Evolutionary conservation across 768 basidiomycete species (phyloP), one percentile per base, ranked within the genome.

Genomic region (Tubosaeta brunneosetosa): DNA sequence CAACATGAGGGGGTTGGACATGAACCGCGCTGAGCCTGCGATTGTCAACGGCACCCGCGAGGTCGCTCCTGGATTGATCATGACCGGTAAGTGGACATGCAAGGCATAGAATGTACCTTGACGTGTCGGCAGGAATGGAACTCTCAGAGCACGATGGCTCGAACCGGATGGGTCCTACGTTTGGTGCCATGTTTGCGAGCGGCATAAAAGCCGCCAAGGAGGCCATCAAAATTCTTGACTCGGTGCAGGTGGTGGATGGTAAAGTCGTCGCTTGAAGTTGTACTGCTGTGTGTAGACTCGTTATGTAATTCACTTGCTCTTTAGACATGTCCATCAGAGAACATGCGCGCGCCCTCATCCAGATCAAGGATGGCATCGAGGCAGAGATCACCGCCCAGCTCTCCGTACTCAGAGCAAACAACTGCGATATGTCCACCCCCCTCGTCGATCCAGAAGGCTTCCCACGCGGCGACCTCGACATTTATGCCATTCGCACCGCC

Each of bases 381-480:
- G 73, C 75, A 29, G 83, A 91, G 59, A 78, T 94, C 47, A 76
- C 79, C 49, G 70, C 73, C 10, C 83, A 90, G 47, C 69, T 79
- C 34, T 71, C 79, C 40, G 77, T 91, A 50, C 81, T 92, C 58
- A 73, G 75, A 60, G 72, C 77, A 46, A 87, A 91, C 61, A 71
- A 77, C 38, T 78, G 78, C 31, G 83, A 79, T 2, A 80, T 92
- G 74, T 71, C 80, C 25, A 81, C 87, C 0, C 83, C 90, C 0
- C 80, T 97, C 32, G 80, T 97, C 44, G 93, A 97, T 64, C 56
- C 74, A 1, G 89, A 97, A 48, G 95, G 95, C 7, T 97, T 91
- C 68, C 94, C 94, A 1, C 79, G 92, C 13, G 83, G 82, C 13
- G 88, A 95, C 70, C 79, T 97, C 55, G 90, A 94, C 58, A 76